Percentiles rank a stretch among this genome's conserved stretches.
Conservation (phyloP, 2,329 filamentous ascomycete genomes). For the Sporothrix brunneoviolacea region DNA sequence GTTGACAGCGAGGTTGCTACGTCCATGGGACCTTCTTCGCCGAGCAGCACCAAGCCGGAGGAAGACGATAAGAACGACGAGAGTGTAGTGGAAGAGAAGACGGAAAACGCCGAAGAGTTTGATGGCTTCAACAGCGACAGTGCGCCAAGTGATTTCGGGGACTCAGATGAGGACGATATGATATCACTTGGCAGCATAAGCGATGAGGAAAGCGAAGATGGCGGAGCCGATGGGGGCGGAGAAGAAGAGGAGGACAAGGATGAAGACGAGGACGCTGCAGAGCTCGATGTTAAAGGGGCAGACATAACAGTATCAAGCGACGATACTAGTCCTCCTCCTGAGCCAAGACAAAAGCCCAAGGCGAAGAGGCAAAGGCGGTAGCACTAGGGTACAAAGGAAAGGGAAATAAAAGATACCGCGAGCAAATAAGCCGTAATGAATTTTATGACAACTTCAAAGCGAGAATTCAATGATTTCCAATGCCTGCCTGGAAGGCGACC, state of each 20-base stretch:
- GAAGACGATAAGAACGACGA: conserved; percentile 60
- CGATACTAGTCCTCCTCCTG: neutral
- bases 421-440: no score
- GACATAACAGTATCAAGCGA: neutral
- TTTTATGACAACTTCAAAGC: no score
- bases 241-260: conserved; percentile 4
- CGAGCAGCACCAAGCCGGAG: conserved; percentile 18
- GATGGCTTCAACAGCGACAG: conserved; percentile 43
- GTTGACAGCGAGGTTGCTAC: conserved; percentile 36
- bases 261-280: neutral
- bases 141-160: conserved; percentile 25
- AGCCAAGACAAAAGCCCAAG: conserved; percentile 7
- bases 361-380: conserved; percentile 10
- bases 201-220: conserved; percentile 17
- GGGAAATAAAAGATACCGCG: no score
- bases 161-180: conserved; percentile 13
- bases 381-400: no score
- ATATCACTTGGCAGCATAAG: conserved; percentile 20
- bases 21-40: neutral
- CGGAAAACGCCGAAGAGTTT: conserved; percentile 37
- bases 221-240: conserved; percentile 5
- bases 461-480: no score
- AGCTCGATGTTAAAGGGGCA: neutral
- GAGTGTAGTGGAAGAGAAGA: conserved; percentile 42
- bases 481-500: no score